Percentiles rank a stretch among this genome's conserved stretches.
Evolutionary conservation across 2,329 filamentous ascomycete genomes (phyloP).

Genomic region (Sarocladium brachiariae): DNA sequence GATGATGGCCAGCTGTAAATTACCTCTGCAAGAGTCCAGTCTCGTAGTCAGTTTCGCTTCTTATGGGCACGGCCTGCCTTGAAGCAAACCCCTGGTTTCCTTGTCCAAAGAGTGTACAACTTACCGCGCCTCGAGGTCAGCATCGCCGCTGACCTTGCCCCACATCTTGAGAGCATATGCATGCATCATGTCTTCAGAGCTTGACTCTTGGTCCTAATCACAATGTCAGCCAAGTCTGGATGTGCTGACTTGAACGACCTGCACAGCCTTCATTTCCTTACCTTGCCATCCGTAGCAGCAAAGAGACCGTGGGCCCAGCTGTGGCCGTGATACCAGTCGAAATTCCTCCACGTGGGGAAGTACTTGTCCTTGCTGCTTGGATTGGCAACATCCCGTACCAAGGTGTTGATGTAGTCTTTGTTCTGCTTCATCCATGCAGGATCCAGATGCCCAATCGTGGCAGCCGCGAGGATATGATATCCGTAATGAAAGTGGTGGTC

Average conservation of each 20-base stretch:
- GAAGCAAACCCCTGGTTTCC: slow-evolving; percentile 7
- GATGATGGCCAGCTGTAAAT: slow-evolving; percentile 77
- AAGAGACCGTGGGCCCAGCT: slow-evolving; percentile 83
- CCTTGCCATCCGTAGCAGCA: slow-evolving; percentile 65
- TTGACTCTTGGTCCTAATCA: slow-evolving; percentile 66
- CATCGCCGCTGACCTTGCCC: slow-evolving; percentile 71
- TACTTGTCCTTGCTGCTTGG: slow-evolving; percentile 61
- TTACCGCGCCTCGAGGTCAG: slow-evolving; percentile 68
- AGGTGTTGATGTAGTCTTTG: slow-evolving; percentile 70
- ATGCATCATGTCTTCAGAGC: slow-evolving; percentile 84
- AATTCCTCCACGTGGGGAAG: slow-evolving; percentile 76
- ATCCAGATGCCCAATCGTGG: slow-evolving; percentile 75
- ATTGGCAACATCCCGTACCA: slow-evolving; percentile 80
- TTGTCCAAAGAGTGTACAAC: slow-evolving; percentile 11
- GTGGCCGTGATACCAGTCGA: slow-evolving; percentile 94
- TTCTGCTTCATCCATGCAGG: slow-evolving; percentile 66
- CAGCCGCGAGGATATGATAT: slow-evolving; percentile 83
- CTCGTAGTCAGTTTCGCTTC: not conserved
- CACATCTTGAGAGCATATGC: slow-evolving; percentile 90
- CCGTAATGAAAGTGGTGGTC: slow-evolving; percentile 68
- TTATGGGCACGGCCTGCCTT: no score
- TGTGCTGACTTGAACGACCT: no score
- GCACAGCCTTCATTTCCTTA: slow-evolving; percentile 16
- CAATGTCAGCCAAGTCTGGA: not conserved
- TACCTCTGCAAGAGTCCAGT: slow-evolving; percentile 42